These are phyloP conservation scores for Cercis canadensis DNA, from an alignment of 306 rosid species.

Conservation along the genomic window DNA sequence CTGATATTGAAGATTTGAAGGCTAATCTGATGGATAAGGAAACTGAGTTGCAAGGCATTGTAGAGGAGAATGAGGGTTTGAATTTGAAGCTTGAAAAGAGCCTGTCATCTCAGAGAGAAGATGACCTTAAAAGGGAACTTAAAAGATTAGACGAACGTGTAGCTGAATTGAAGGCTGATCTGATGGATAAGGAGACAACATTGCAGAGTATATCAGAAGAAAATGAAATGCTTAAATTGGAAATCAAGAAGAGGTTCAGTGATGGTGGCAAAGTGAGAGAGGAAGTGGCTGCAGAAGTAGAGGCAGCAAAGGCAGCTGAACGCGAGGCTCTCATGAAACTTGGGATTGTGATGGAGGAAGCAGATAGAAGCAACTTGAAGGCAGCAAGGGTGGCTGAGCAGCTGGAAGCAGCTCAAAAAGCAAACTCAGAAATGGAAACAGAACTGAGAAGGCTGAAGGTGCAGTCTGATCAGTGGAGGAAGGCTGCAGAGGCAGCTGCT, in stretches of 20 bases:
- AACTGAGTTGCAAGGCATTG: slow-evolving; percentile 85
- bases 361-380: slow-evolving; percentile 66
- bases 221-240: slow-evolving; percentile 68
- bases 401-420: slow-evolving; percentile 77
- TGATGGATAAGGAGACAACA: slow-evolving; percentile 89
- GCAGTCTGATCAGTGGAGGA: slow-evolving; percentile 97
- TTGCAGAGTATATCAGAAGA: slow-evolving; percentile 78
- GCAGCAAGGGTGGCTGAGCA: slow-evolving; percentile 76
- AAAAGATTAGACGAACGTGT: slow-evolving; percentile 61
- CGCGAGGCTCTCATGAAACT: slow-evolving; percentile 70
- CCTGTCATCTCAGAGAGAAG: slow-evolving; percentile 53
- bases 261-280: slow-evolving; percentile 50
- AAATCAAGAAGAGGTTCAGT: slow-evolving; percentile 52
- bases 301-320: slow-evolving; percentile 62
- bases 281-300: slow-evolving; percentile 56
- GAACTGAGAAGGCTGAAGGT: slow-evolving; percentile 86
- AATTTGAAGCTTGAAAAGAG: slow-evolving; percentile 57
- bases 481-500: slow-evolving; percentile 98
- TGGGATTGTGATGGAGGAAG: slow-evolving; percentile 79
- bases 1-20: slow-evolving; percentile 74
- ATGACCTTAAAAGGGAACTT: slow-evolving; percentile 55
- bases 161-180: slow-evolving; percentile 58
- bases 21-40: slow-evolving; percentile 93
- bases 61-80: slow-evolving; percentile 86
- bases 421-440: slow-evolving; percentile 73